phyloP scores from a whole-genome alignment of 192 early-diverging fungal species.

The Dissophora ornata region DNA sequence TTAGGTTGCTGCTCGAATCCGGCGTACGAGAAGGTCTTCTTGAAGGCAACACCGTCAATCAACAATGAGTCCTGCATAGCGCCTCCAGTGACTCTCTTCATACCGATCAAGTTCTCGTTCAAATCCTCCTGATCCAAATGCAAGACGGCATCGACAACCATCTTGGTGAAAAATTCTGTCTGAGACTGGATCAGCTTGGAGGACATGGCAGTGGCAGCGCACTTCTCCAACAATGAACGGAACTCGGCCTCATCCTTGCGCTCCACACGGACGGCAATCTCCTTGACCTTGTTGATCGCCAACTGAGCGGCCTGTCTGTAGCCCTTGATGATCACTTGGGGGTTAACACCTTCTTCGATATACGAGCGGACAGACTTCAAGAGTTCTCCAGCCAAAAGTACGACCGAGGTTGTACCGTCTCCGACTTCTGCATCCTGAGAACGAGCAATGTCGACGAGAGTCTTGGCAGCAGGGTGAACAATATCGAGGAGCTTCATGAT shows the following conservation, averaged over 20 bases:
- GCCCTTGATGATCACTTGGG: slow-evolving; percentile 95
- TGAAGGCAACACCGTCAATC: slow-evolving; percentile 98
- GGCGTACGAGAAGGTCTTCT: slow-evolving; percentile 99
- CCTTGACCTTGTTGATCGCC: slow-evolving; percentile 93
- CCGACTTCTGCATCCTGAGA: slow-evolving; percentile 99
- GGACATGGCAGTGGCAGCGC: slow-evolving; percentile 98
- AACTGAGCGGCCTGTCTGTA: slow-evolving; percentile 92
- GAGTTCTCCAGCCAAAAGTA: slow-evolving; percentile 95
- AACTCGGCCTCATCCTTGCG: slow-evolving; percentile 85
- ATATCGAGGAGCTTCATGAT: slow-evolving; percentile 98
- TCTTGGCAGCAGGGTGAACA: slow-evolving; percentile 98
- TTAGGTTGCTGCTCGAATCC: slow-evolving; percentile 99
- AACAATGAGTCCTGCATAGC: slow-evolving; percentile 98
- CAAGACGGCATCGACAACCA: slow-evolving; percentile 97
- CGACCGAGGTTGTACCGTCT: slow-evolving; percentile 98
- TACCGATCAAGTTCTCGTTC: slow-evolving; percentile 97
- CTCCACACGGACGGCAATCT: slow-evolving; percentile 90
- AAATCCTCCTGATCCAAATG: slow-evolving; percentile 95
- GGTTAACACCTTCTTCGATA: slow-evolving; percentile 95
- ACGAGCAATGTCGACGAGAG: slow-evolving; percentile 96
- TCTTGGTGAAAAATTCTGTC: slow-evolving; percentile 97
- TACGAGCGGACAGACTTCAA: slow-evolving; percentile 94
- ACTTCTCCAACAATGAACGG: slow-evolving; percentile 91
- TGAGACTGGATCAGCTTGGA: slow-evolving; percentile 98
- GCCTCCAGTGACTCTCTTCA: slow-evolving; percentile 98